These are phyloP conservation scores for Globisporangium apiculatum DNA, from an alignment of 352 stramenopile genomes.

Conservation along the genomic window DNA sequence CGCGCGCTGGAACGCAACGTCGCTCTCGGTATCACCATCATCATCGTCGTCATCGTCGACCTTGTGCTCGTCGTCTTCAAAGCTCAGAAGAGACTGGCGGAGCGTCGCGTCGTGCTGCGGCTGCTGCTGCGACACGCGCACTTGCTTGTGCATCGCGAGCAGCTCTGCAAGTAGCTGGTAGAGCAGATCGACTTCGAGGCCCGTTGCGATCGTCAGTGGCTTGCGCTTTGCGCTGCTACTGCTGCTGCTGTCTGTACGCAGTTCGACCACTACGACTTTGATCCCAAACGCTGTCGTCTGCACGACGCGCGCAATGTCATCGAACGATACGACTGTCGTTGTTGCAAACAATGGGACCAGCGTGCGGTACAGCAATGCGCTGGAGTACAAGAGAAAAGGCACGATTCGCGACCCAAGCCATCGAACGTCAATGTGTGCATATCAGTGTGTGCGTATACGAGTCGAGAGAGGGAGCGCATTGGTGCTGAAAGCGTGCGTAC, in stretches of 20 bases:
- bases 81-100: slow-evolving; percentile 46
- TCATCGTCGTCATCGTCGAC: slow-evolving; percentile 20
- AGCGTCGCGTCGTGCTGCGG: slow-evolving; percentile 32
- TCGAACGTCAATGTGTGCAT: too few species aligned
- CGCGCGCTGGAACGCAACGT: slow-evolving; percentile 9
- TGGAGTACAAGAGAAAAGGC: slow-evolving; percentile 5
- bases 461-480: not conserved
- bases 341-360: slow-evolving; percentile 72
- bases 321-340: slow-evolving; percentile 55
- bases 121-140: slow-evolving; percentile 14
- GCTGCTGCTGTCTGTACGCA: slow-evolving; percentile 7
- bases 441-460: too few species aligned
- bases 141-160: slow-evolving; percentile 34
- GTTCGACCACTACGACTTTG: slow-evolving; percentile 44
- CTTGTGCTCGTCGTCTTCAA: slow-evolving; percentile 59
- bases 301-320: slow-evolving; percentile 40
- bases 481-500: slow-evolving; percentile 19
- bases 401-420: too few species aligned
- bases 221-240: slow-evolving; percentile 16
- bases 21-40: slow-evolving; percentile 4
- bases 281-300: slow-evolving; percentile 64
- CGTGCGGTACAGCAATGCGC: slow-evolving; percentile 61
- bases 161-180: slow-evolving; percentile 67
- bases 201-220: slow-evolving; percentile 62
- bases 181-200: slow-evolving; percentile 67